Evolutionary conservation across 208 protist genomes (phyloP), one percentile per base, ranked within the genome.

Genomic region (Trichomonas vaginalis): DNA sequence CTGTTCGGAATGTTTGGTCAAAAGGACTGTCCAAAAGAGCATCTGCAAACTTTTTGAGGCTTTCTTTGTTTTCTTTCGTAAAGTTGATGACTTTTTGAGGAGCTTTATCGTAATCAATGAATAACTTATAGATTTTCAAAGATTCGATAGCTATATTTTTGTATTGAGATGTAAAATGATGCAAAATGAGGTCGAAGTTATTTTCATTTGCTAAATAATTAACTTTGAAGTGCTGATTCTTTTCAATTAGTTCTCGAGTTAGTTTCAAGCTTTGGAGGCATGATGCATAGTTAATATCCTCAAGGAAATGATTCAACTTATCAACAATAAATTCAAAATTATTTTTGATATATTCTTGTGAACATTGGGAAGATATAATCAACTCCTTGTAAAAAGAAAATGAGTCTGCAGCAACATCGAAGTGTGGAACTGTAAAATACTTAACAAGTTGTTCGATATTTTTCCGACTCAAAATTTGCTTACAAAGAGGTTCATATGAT

Each of bases 391-490:
- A 92, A 4, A 45, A 48, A 8, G n/a, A 48, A 51, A 92, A 92
- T 92, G 86, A 92, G 37, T 92, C 86, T 35, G 86, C 86, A 14
- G 86, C 42, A 92, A 92, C 86, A 92, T 92, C 86, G 17, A 92
- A 92, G 15, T 92, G 42, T 8, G 37, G 37, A 35, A 39, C 86
- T 39, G 45, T 39, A 32, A 92, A 92, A 51, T 42, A 92, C n/a
- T 14, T 39, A 39, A 92, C 48, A 51, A 92, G 37, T 51, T 51
- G 12, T n/a, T 92, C 15, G 10, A 92, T 1, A 3, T 45, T 92
- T 92, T 92, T 27, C 14, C 9, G 45, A 0, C n/a, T 35, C 32
- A 92, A 92, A 17, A 92, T 42, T 45, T 51, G 15, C 17, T 48
- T 92, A 51, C 40, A 40, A 21, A 51, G 86, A 14, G 45, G 8